Evolutionary conservation across 2,329 filamentous ascomycete genomes (phyloP).

Genomic region (Talaromyces albobiverticillius): DNA sequence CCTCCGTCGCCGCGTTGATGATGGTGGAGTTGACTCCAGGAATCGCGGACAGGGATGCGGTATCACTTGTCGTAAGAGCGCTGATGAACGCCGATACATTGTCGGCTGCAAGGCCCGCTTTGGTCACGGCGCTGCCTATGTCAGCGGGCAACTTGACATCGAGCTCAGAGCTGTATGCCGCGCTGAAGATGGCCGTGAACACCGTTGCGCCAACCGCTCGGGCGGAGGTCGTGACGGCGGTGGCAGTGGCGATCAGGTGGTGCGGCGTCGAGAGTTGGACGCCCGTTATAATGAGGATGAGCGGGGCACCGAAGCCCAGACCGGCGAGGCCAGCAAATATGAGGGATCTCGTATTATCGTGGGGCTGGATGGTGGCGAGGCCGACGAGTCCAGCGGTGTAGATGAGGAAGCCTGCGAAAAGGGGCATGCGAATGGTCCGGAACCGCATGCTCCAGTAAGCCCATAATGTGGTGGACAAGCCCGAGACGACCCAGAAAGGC

Average conservation of each 20-base stretch:
- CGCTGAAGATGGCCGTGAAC: conserved; percentile 2
- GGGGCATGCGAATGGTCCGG: not conserved
- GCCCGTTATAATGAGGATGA: not conserved
- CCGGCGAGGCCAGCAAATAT: conserved; percentile 2
- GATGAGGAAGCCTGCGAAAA: conserved; percentile 1
- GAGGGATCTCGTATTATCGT: not conserved
- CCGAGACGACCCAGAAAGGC: not conserved
- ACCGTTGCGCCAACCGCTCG: not conserved
- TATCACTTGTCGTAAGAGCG: not conserved
- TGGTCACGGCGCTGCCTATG: not conserved
- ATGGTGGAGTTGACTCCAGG: conserved; percentile 1
- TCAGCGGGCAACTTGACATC: not conserved
- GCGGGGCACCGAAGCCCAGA: conserved; percentile 5
- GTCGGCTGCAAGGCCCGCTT: not conserved
- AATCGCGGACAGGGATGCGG: not conserved
- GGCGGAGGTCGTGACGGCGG: not conserved
- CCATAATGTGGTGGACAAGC: not conserved
- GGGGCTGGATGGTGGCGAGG: conserved; percentile 1
- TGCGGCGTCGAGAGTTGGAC: conserved; percentile 7
- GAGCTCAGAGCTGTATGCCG: not conserved
- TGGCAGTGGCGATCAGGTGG: not conserved
- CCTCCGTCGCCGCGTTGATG: not conserved
- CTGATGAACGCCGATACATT: not conserved
- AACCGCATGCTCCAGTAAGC: not conserved
- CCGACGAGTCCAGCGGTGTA: conserved; percentile 1